Evolutionary conservation across 2,329 filamentous ascomycete species (phyloP).

Genomic region (Curvularia eragrostidis): DNA sequence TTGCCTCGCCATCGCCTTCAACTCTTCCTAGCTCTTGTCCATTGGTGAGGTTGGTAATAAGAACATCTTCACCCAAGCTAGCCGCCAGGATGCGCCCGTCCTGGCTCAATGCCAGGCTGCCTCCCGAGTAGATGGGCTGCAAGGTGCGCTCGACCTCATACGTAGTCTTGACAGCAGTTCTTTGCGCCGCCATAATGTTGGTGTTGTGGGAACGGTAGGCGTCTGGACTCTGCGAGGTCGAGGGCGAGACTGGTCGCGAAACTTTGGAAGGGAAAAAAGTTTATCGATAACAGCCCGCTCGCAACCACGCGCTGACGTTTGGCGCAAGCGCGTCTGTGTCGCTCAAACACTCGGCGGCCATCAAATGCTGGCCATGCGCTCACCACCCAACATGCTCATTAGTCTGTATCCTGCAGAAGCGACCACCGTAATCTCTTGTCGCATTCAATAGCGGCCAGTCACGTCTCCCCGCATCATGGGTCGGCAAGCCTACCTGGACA

Average conservation of each 20-base stretch:
- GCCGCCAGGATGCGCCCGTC: slow-evolving; percentile 84
- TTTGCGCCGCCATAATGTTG: slow-evolving; percentile 53
- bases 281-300: slow-evolving; percentile 44
- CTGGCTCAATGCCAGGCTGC: slow-evolving; percentile 81
- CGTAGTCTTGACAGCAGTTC: slow-evolving; percentile 75
- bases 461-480: slow-evolving; percentile 33
- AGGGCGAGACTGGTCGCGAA: slow-evolving; percentile 22
- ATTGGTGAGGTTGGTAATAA: slow-evolving; percentile 83
- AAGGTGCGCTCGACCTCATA: slow-evolving; percentile 85
- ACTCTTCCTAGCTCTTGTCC: slow-evolving; percentile 83
- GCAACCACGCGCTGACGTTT: slow-evolving; percentile 24
- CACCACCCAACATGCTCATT: not conserved
- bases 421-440: not conserved
- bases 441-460: not conserved
- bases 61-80: slow-evolving; percentile 87
- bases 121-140: slow-evolving; percentile 92
- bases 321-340: slow-evolving; percentile 21
- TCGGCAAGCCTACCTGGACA: slow-evolving; percentile 47
- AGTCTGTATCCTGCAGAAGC: not conserved
- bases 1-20: slow-evolving; percentile 77
- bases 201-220: slow-evolving; percentile 2
- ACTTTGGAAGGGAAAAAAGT: slow-evolving; percentile 38
- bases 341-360: slow-evolving; percentile 1
- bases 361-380: not conserved
- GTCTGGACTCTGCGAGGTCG: slow-evolving; percentile 2